Percentiles rank a stretch among this genome's conserved stretches.
Conservation (phyloP, 257 asterid species). For the Penstemon eatonii region DNA sequence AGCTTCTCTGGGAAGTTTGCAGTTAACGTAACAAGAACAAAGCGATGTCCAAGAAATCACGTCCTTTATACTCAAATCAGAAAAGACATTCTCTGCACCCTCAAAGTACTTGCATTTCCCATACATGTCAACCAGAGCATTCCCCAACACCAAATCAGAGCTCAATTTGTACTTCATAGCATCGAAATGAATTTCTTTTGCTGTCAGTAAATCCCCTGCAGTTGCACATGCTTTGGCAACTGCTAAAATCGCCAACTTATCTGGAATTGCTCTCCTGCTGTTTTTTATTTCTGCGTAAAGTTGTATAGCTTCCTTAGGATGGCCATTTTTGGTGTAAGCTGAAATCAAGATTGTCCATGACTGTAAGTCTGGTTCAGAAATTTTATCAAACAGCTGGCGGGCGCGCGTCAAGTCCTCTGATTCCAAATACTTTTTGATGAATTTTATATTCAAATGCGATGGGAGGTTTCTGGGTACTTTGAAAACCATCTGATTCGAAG, state of each 20-base stretch:
- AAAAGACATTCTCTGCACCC: slow-evolving; percentile 60
- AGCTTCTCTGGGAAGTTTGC: slow-evolving; percentile 52
- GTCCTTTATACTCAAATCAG: slow-evolving; percentile 45
- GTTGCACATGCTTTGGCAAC: slow-evolving; percentile 46
- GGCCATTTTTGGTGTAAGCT: slow-evolving; percentile 45
- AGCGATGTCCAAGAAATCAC: slow-evolving; percentile 76
- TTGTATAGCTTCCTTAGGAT: slow-evolving; percentile 35
- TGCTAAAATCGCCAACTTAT: slow-evolving; percentile 41
- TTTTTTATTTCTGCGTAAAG: slow-evolving; percentile 35
- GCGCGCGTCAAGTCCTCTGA: slow-evolving; percentile 40
- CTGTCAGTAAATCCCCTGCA: slow-evolving; percentile 47
- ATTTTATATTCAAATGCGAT: slow-evolving; percentile 34
- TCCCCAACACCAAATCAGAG: slow-evolving; percentile 61
- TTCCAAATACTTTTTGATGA: slow-evolving; percentile 35
- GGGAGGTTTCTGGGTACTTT: slow-evolving; percentile 41
- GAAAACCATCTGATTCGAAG: slow-evolving; percentile 30
- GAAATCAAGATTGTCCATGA: slow-evolving; percentile 56
- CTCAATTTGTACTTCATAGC: slow-evolving; percentile 38
- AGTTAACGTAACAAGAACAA: slow-evolving; percentile 61
- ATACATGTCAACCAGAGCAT: slow-evolving; percentile 68
- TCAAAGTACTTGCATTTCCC: slow-evolving; percentile 57
- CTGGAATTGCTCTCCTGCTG: slow-evolving; percentile 32
- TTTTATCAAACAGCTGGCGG: slow-evolving; percentile 52
- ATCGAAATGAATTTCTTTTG: slow-evolving; percentile 58
- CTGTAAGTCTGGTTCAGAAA: slow-evolving; percentile 44